These are phyloP conservation scores for Colletotrichum ledebouriae DNA, from an alignment of 2,329 filamentous ascomycete genomes.

Conservation along the genomic window DNA sequence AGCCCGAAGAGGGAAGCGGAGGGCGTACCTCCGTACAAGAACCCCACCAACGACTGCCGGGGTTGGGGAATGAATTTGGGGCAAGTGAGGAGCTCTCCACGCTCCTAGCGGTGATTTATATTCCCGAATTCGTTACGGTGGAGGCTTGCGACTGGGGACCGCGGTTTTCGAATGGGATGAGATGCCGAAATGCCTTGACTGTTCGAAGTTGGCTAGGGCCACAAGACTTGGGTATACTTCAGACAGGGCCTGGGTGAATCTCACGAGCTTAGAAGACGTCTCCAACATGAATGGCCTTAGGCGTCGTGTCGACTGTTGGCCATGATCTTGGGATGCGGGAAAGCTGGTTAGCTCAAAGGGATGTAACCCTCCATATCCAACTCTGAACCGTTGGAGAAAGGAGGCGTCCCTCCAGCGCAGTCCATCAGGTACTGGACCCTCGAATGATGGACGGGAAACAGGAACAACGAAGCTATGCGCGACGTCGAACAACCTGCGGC, in stretches of 20 bases:
- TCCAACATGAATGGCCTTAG: too few species aligned
- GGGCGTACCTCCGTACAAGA: slow-evolving; percentile 24
- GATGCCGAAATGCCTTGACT: slow-evolving; percentile 14
- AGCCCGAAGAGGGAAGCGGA: slow-evolving; percentile 27
- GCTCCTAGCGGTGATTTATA: slow-evolving; percentile 34
- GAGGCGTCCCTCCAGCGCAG: slow-evolving; percentile 23
- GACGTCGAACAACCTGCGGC: too few species aligned
- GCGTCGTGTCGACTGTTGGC: too few species aligned
- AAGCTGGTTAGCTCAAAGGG: slow-evolving; percentile 14
- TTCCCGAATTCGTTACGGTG: slow-evolving; percentile 10
- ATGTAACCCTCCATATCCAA: slow-evolving; percentile 13
- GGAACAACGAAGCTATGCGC: not conserved
- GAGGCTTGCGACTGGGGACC: slow-evolving; percentile 5
- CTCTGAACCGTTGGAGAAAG: slow-evolving; percentile 28
- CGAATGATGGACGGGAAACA: not conserved
- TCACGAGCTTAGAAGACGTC: too few species aligned
- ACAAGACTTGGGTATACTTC: too few species aligned
- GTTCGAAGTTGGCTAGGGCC: too few species aligned
- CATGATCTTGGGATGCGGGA: not conserved
- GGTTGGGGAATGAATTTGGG: slow-evolving; percentile 23
- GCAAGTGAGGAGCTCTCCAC: slow-evolving; percentile 21
- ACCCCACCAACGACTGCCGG: slow-evolving; percentile 29
- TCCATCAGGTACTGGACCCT: too few species aligned
- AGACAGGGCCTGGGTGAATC: too few species aligned
- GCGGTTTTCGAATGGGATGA: slow-evolving; percentile 22